Percentiles rank a stretch among this genome's conserved stretches.
phyloP scores from a whole-genome alignment of 1,284 basidiomycete species.

The Entoloma clypeatum region DNA sequence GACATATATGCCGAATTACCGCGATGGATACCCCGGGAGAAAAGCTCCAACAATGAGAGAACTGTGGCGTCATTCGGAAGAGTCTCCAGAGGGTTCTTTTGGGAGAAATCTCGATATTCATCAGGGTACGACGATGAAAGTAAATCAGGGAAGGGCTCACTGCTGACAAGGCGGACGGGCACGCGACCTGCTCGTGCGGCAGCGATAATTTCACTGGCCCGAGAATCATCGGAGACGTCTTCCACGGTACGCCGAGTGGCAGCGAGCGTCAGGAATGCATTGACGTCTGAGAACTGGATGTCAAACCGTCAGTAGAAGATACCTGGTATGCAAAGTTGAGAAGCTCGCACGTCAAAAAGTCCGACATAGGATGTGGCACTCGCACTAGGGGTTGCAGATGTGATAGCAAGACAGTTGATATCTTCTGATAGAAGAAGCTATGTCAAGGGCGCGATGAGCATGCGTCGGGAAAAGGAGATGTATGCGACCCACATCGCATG shows the following conservation, averaged over 20 bases:
- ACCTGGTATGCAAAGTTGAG: constrained; percentile 2
- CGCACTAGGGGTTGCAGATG: constrained; percentile 28
- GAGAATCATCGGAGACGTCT: constrained; percentile 53
- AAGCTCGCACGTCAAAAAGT: constrained; percentile 64
- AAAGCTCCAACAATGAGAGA: constrained; percentile 58
- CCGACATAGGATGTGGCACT: constrained; percentile 45
- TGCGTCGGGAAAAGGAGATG: background rate
- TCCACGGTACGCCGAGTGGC: constrained; percentile 72
- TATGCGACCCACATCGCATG: constrained; percentile 61
- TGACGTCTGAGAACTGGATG: constrained; percentile 71
- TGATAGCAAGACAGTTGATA: constrained; percentile 61
- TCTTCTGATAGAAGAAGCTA: constrained; percentile 62
- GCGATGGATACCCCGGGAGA: constrained; percentile 67
- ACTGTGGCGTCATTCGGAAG: constrained; percentile 60
- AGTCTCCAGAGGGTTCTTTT: constrained; percentile 71
- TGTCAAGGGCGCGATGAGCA: constrained; percentile 3
- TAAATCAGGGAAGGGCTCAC: constrained; percentile 42
- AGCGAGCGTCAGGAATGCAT: constrained; percentile 75
- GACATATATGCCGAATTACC: constrained; percentile 33
- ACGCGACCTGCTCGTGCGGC: constrained; percentile 71
- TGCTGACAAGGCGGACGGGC: constrained; percentile 69
- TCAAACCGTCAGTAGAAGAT: constrained; percentile 1
- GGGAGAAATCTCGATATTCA: constrained; percentile 58
- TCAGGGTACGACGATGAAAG: background rate
- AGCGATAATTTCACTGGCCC: constrained; percentile 61